Evolutionary conservation across 345 rosid genomes (phyloP).

Genomic region (Noccaea caerulescens): DNA sequence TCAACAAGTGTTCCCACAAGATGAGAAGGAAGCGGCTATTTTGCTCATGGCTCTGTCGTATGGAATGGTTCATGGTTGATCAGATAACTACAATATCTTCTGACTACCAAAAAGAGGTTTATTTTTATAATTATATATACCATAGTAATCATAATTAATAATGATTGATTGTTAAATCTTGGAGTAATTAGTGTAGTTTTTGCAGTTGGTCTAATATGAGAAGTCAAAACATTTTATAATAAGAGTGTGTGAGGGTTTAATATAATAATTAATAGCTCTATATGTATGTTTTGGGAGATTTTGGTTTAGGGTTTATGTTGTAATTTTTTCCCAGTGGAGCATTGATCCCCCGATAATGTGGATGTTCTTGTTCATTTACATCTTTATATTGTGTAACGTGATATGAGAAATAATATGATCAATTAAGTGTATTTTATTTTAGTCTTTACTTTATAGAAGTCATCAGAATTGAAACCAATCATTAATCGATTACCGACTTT

Average conservation of each 20-base stretch:
- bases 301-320: constrained; percentile 32
- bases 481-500: constrained; percentile 8
- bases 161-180: constrained; percentile 36
- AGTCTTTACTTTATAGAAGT: background rate
- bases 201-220: constrained; percentile 32
- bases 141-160: constrained; percentile 35
- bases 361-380: constrained; percentile 35
- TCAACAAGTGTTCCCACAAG: constrained; percentile 86
- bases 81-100: constrained; percentile 26
- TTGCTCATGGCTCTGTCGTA: constrained; percentile 92
- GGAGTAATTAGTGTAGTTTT: constrained; percentile 32
- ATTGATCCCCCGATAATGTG: constrained; percentile 33
- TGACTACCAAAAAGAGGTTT: constrained; percentile 28
- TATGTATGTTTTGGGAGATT: constrained; percentile 37
- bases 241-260: constrained; percentile 35
- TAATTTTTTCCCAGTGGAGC: constrained; percentile 4
- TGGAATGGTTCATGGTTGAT: constrained; percentile 74
- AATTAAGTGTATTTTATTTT: background rate
- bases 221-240: constrained; percentile 22
- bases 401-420: constrained; percentile 34
- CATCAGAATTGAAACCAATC: background rate
- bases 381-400: constrained; percentile 33
- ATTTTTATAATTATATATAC: constrained; percentile 20
- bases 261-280: constrained; percentile 27
- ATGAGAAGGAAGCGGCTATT: constrained; percentile 95